These are phyloP conservation scores for Coprinellus aureogranulatus DNA, from an alignment of 768 basidiomycete species.

Conservation along the genomic window DNA sequence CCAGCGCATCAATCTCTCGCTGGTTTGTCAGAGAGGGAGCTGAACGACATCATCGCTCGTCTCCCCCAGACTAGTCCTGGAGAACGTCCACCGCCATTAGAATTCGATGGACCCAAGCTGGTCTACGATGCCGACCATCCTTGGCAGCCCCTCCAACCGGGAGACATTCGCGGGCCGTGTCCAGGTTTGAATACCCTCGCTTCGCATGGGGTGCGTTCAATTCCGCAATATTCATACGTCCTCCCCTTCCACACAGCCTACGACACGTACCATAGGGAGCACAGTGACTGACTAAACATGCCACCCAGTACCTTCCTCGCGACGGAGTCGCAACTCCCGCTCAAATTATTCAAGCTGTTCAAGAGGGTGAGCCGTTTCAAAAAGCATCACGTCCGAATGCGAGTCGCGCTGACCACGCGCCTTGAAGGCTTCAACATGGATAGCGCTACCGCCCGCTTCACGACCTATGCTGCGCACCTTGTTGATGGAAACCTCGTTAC, in stretches of 20 bases:
- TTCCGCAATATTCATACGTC: background rate
- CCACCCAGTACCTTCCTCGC: conserved; percentile 13
- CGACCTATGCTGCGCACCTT: conserved; percentile 14
- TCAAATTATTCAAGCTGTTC: conserved; percentile 10
- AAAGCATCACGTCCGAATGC: too few species aligned
- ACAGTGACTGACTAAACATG: too few species aligned
- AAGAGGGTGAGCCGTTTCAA: conserved; percentile 10
- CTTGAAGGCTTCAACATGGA: conserved; percentile 18
- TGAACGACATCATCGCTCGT: conserved; percentile 7
- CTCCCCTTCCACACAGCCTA: too few species aligned
- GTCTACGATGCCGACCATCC: conserved; percentile 19
- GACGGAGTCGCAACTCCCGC: conserved; percentile 13
- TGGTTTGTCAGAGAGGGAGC: conserved; percentile 8
- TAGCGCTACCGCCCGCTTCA: conserved; percentile 9
- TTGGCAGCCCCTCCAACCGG: conserved; percentile 8
- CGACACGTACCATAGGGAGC: too few species aligned
- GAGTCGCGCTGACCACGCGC: background rate
- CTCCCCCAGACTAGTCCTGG: conserved; percentile 3
- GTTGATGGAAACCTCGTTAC: conserved; percentile 19
- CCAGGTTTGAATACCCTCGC: conserved; percentile 21
- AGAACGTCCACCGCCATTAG: conserved; percentile 4
- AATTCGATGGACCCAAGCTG: conserved; percentile 15
- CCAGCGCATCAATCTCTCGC: conserved; percentile 12
- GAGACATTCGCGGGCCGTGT: conserved; percentile 17
- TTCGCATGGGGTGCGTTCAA: conserved; percentile 14